These are phyloP conservation scores for Rhynchosporium secalis DNA, from an alignment of 2,329 filamentous ascomycete species.

Conservation along the genomic window DNA sequence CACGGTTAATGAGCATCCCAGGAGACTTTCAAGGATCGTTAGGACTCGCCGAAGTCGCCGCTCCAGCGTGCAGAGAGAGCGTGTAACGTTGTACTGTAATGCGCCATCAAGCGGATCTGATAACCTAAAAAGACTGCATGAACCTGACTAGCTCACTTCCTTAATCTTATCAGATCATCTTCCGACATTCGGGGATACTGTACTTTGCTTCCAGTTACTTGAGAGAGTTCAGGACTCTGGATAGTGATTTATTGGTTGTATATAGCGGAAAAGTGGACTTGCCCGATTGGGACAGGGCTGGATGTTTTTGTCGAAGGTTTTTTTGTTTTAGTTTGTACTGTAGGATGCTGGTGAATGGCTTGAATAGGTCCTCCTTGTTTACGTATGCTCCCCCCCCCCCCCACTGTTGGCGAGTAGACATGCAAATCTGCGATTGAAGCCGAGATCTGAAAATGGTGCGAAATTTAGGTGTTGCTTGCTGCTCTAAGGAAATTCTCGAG, in stretches of 20 bases:
- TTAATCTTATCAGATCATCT: slow-evolving; percentile 22
- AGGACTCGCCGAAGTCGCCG: neutral
- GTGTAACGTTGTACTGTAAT: neutral
- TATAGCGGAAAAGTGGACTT: neutral
- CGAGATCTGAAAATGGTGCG: neutral
- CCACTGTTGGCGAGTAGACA: slow-evolving; percentile 1
- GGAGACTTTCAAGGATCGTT: neutral
- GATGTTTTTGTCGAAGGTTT: neutral
- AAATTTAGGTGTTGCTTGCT: no score
- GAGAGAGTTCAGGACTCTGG: neutral
- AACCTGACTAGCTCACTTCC: neutral
- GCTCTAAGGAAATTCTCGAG: no score
- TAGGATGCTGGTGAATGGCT: neutral
- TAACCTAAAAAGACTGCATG: slow-evolving; percentile 14
- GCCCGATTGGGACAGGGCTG: neutral
- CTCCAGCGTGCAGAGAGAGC: neutral
- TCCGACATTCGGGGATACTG: slow-evolving; percentile 6
- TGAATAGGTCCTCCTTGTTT: neutral
- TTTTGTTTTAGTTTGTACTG: no score
- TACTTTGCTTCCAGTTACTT: neutral
- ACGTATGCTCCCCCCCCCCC: neutral
- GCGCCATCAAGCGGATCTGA: slow-evolving; percentile 18
- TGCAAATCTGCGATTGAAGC: neutral
- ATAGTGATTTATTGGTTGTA: neutral
- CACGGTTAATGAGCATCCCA: neutral